phyloP scores from a whole-genome alignment of 2,329 filamentous ascomycete genomes.

The Diaporthe citriasiana region DNA sequence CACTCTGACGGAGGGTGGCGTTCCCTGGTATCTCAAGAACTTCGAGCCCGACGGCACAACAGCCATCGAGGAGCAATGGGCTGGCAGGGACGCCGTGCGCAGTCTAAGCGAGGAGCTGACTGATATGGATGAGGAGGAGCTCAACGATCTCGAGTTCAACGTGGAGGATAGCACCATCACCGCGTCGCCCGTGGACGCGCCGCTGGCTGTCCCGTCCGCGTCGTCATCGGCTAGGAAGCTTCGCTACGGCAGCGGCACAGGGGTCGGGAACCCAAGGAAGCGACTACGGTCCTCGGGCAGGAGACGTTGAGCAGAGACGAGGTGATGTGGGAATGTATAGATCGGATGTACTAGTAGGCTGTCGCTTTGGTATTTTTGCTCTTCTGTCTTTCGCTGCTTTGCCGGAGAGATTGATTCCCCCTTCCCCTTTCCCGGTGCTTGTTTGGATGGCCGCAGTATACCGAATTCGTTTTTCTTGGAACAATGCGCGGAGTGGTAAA shows the following conservation, averaged over 20 bases:
- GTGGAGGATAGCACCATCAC: constrained; percentile 64
- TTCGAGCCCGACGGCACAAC: constrained; percentile 87
- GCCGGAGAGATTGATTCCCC: constrained; percentile 5
- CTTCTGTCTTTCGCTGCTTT: constrained; percentile 3
- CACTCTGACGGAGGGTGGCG: constrained; percentile 78
- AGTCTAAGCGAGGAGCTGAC: constrained; percentile 88
- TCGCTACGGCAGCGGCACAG: constrained; percentile 5
- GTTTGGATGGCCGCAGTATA: constrained; percentile 19
- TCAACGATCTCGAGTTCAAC: constrained; percentile 76
- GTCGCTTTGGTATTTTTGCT: neutral
- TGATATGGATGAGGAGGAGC: constrained; percentile 91
- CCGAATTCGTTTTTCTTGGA: neutral
- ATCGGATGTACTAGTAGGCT: constrained; percentile 28
- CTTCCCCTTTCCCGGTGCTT: neutral
- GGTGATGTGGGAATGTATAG: neutral
- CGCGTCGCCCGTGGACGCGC: constrained; percentile 51
- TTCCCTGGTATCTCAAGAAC: constrained; percentile 88
- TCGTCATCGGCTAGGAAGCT: constrained; percentile 35
- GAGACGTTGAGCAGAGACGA: constrained; percentile 46
- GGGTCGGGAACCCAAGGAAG: constrained; percentile 45
- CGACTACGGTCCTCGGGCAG: constrained; percentile 52
- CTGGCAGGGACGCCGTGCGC: constrained; percentile 75
- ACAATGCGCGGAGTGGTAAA: constrained; percentile 20
- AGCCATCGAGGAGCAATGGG: constrained; percentile 81
- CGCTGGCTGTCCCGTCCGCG: constrained; percentile 36